Evolutionary conservation across 2,329 filamentous ascomycete genomes (phyloP).

Genomic region (Diplodia sapinea): DNA sequence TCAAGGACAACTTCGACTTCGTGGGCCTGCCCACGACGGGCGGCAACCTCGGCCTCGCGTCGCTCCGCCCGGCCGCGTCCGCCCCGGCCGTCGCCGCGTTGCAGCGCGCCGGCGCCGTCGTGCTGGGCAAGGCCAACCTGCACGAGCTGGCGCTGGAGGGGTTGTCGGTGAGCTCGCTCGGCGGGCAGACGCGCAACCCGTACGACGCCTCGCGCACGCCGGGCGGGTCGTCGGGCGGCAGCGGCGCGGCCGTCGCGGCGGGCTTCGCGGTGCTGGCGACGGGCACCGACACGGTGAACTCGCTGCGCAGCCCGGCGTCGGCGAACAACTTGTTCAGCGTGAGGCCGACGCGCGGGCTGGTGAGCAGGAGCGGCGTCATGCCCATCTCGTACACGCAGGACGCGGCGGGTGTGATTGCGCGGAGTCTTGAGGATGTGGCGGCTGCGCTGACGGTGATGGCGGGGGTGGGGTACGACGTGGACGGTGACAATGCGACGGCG

Average conservation of each 20-base stretch:
- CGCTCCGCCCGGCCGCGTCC: slow-evolving; percentile 56
- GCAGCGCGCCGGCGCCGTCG: slow-evolving; percentile 58
- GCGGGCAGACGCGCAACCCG: slow-evolving; percentile 69
- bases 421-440: slow-evolving; percentile 58
- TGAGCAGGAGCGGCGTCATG: slow-evolving; percentile 59
- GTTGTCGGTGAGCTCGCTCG: slow-evolving; percentile 65
- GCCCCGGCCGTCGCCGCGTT: slow-evolving; percentile 58
- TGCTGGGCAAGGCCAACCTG: slow-evolving; percentile 64
- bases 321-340: slow-evolving; percentile 67
- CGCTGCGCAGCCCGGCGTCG: slow-evolving; percentile 65
- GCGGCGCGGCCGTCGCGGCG: slow-evolving; percentile 64
- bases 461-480: slow-evolving; percentile 55
- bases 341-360: slow-evolving; percentile 61
- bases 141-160: slow-evolving; percentile 70
- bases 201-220: slow-evolving; percentile 70
- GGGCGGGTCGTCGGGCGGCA: slow-evolving; percentile 68
- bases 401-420: slow-evolving; percentile 60
- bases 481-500: slow-evolving; percentile 54
- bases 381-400: slow-evolving; percentile 65
- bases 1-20: slow-evolving; percentile 70
- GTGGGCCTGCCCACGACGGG: slow-evolving; percentile 63
- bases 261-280: slow-evolving; percentile 65
- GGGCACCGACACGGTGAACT: slow-evolving; percentile 68
- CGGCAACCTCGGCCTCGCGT: slow-evolving; percentile 57
- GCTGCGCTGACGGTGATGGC: slow-evolving; percentile 61